These are phyloP conservation scores for Coprinopsis cinerea DNA, from an alignment of 768 basidiomycete genomes.

Conservation along the genomic window DNA sequence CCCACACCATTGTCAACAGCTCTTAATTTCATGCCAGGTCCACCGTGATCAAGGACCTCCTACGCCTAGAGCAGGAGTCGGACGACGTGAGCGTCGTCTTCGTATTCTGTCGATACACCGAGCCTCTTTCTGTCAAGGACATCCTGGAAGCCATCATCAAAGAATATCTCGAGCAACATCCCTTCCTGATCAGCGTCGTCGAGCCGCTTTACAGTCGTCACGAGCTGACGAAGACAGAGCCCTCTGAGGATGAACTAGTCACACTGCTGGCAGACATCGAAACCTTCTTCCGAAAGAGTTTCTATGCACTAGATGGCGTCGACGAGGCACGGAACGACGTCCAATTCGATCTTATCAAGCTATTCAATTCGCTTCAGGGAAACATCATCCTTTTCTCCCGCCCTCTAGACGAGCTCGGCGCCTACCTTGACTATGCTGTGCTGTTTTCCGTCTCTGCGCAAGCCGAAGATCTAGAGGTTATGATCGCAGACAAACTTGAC, in stretches of 20 bases:
- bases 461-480: not conserved
- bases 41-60: too few species aligned
- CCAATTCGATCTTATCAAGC: not conserved
- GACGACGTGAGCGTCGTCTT: not conserved
- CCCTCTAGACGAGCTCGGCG: not conserved
- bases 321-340: not conserved
- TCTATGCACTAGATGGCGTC: slow-evolving; percentile 1
- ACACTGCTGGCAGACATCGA: not conserved
- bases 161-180: not conserved
- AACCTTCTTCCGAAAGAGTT: not conserved
- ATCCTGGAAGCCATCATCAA: not conserved
- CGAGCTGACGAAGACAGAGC: not conserved
- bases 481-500: not conserved
- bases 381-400: slow-evolving; percentile 1
- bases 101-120: not conserved
- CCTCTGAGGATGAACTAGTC: not conserved
- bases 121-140: not conserved
- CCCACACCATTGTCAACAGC: not conserved
- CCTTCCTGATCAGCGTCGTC: not conserved
- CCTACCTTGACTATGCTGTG: not conserved
- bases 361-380: not conserved
- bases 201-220: not conserved
- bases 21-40: not conserved
- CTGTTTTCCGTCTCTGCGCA: not conserved
- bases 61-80: too few species aligned